Percentiles rank a stretch among this genome's conserved stretches.
phyloP scores from a whole-genome alignment of 2,329 filamentous ascomycete genomes.

The Aspergillus puulaauensis region DNA sequence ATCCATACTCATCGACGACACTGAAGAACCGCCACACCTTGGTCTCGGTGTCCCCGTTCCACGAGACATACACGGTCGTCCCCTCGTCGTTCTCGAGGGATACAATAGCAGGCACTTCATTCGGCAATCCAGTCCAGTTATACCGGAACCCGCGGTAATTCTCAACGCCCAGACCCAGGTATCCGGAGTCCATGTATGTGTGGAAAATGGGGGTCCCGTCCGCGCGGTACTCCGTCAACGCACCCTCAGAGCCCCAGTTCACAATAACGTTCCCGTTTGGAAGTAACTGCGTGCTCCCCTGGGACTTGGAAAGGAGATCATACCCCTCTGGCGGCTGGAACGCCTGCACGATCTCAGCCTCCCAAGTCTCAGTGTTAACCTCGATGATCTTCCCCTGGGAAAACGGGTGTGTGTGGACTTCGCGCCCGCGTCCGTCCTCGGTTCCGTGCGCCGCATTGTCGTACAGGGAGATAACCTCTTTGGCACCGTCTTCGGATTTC shows the following conservation, averaged over 20 bases:
- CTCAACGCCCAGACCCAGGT: constrained; percentile 24
- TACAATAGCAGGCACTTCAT: constrained; percentile 32
- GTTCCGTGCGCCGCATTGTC: constrained; percentile 38
- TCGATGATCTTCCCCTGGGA: constrained; percentile 47
- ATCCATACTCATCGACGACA: constrained; percentile 7
- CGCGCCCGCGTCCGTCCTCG: constrained; percentile 31
- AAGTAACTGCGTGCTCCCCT: constrained; percentile 30
- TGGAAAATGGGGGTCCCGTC: constrained; percentile 34
- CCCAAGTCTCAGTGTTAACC: constrained; percentile 41
- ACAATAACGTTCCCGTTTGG: constrained; percentile 27
- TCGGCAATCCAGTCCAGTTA: constrained; percentile 38
- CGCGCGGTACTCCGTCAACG: constrained; percentile 21
- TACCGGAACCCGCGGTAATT: constrained; percentile 38
- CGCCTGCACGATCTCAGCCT: constrained; percentile 6
- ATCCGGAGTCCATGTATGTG: constrained; percentile 29
- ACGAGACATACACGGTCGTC: constrained; percentile 51
- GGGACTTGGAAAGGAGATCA: constrained; percentile 18
- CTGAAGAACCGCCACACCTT: constrained; percentile 36
- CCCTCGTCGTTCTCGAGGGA: constrained; percentile 30
- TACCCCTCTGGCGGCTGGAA: constrained; percentile 17
- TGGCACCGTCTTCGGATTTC: not conserved
- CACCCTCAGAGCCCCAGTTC: constrained; percentile 28
- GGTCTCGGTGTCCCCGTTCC: constrained; percentile 52
- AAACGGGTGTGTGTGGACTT: constrained; percentile 41
- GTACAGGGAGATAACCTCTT: constrained; percentile 20